A percentile compares a stretch with the other conserved stretches of the same genome.
phyloP scores from a whole-genome alignment of 495 filamentous ascomycete species.

The Aspergillus hancockii region DNA sequence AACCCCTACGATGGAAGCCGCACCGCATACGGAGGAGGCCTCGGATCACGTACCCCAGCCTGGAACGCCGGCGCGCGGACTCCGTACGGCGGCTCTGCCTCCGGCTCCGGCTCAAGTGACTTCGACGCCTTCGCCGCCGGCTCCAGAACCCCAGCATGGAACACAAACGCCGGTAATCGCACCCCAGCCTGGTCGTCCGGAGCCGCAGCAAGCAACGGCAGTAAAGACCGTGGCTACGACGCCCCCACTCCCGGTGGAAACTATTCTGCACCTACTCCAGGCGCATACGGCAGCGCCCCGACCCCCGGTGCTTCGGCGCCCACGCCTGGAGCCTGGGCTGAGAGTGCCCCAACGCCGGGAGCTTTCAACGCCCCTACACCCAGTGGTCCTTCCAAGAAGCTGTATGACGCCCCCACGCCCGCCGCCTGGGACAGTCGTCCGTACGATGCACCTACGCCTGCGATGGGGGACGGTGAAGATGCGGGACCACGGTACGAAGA shows the following conservation, averaged over 20 bases:
- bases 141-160: slow-evolving; percentile 75
- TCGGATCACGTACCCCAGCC: slow-evolving; percentile 50
- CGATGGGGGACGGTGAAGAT: slow-evolving; percentile 64
- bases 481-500: slow-evolving; percentile 58
- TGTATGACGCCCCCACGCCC: slow-evolving; percentile 61
- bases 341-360: slow-evolving; percentile 64
- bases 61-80: slow-evolving; percentile 69
- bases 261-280: slow-evolving; percentile 54
- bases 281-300: slow-evolving; percentile 57
- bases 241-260: slow-evolving; percentile 76
- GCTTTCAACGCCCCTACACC: slow-evolving; percentile 65
- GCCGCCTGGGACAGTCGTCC: slow-evolving; percentile 60
- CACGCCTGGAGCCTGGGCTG: slow-evolving; percentile 71
- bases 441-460: slow-evolving; percentile 77
- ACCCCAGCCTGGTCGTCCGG: slow-evolving; percentile 51
- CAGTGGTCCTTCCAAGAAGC: slow-evolving; percentile 37
- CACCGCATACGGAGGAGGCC: slow-evolving; percentile 61
- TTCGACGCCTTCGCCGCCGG: slow-evolving; percentile 72
- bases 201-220: slow-evolving; percentile 24
- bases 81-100: slow-evolving; percentile 56
- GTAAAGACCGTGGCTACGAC: slow-evolving; percentile 61
- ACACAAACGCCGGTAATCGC: slow-evolving; percentile 51
- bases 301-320: slow-evolving; percentile 76
- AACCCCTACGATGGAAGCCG: slow-evolving; percentile 80
- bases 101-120: slow-evolving; percentile 53